Percentiles rank a stretch among this genome's conserved stretches.
Conservation (phyloP, 2,329 filamentous ascomycete species). For the Helicocarpus griseus region DNA sequence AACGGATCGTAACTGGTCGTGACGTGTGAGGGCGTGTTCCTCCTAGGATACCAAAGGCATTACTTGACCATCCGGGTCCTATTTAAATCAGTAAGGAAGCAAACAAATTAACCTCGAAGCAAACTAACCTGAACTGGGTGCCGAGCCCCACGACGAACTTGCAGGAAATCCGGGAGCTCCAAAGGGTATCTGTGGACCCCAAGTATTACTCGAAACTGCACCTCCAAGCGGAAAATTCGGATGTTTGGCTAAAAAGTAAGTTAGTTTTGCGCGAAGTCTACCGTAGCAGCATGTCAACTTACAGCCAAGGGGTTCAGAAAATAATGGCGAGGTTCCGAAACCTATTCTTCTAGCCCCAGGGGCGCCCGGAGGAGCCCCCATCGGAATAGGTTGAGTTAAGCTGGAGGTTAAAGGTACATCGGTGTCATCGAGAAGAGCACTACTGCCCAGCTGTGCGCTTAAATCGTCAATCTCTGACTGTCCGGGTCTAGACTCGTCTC, state of each 20-base stretch:
- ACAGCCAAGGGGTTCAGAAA: constrained; percentile 35
- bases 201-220: constrained; percentile 23
- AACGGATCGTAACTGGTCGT: constrained; percentile 58
- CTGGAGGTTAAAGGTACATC: constrained; percentile 55
- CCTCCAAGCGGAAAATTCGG: constrained; percentile 23
- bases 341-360: constrained; percentile 33
- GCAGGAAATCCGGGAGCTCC: constrained; percentile 28
- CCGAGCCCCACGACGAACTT: constrained; percentile 31
- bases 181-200: constrained; percentile 29
- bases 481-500: constrained; percentile 30
- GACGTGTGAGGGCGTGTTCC: constrained; percentile 46
- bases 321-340: constrained; percentile 32
- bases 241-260: constrained; percentile 21
- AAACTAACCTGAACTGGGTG: constrained; percentile 26
- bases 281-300: constrained; percentile 15
- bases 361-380: constrained; percentile 37
- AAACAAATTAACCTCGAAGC: constrained; percentile 1
- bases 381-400: constrained; percentile 32
- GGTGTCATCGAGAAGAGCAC: constrained; percentile 68
- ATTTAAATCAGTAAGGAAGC: constrained; percentile 14
- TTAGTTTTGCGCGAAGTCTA: constrained; percentile 1
- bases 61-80: constrained; percentile 39
- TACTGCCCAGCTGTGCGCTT: constrained; percentile 77
- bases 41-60: constrained; percentile 41
- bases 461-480: constrained; percentile 59